Base-by-base conservation (phyloP, 1,139 yeast species). In the Saccharomycopsis hybrid region DNA sequence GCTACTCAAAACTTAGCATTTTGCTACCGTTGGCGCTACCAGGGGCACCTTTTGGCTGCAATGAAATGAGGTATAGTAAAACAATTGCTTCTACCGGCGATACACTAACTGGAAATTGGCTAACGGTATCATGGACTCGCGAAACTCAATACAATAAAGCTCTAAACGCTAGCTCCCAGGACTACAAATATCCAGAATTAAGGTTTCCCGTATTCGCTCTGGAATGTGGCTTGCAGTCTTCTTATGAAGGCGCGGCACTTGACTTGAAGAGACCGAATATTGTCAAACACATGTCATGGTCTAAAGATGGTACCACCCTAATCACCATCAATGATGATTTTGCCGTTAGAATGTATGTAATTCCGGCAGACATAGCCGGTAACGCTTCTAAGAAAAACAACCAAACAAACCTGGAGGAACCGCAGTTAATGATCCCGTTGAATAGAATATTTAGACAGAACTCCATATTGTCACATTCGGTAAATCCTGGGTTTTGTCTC, bases 401-500 rank as follows among this genome's bases (percentile, higher is more conserved):
- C n/a, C n/a, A n/a, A n/a, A n/a, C n/a, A n/a, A n/a, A n/a, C n/a
- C n/a, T n/a, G n/a, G 4, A 43, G 18, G 46, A 43, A 13, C 9
- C 29, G 5, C 29, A 29, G 2, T 13, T 45, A n/a, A 35, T 50
- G 40, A 13, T 40, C 3, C 55, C 55, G 5, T 42, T 44, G 30
- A 32, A 28, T n/a, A 31, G 54, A 35, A 18, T 32, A 13, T 49
- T 50, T 28, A n/a, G 13, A 29, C 8, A 9, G 4, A 42, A 37
- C 18, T 45, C 51, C 2, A 43, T 48, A 9, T 35, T 52, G 13
- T 35, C 50, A 8, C 43, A 48, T 41, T 32, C 18, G 18, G 36
- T 52, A 27, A 44, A 52, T 27, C 55, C 55, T 9, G 49, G 47
- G 27, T 49, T 49, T 37, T 18, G 31, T 25, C 33, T 47, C 11